Base-by-base conservation (phyloP, 2,329 filamentous ascomycete genomes). In the Colletotrichum sp. region DNA sequence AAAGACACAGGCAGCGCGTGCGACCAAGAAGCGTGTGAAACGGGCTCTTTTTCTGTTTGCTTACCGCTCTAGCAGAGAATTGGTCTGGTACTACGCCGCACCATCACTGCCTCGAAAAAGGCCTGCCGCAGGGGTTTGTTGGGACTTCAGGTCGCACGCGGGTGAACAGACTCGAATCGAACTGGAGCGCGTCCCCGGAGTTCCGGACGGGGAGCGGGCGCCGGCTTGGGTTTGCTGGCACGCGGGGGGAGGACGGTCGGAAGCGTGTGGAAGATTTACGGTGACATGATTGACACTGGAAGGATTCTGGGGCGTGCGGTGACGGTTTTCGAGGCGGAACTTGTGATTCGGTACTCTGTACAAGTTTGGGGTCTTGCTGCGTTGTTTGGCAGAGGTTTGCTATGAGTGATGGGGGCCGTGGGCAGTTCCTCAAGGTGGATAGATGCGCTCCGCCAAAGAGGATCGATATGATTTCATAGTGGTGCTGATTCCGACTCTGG, bases 401-500 rank as follows among this genome's bases (percentile, higher is more conserved):
- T 15, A 15, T 64, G 34, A 3, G 2, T 22, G 7, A 34, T 27
- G 25, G 36, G 62, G 58, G 43, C 58, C 28, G 9, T 66, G 62
- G 39, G 18, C 62, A 10, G 39, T 10, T 25, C 27, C 43, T 30
- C 22, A 48, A 30, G 30, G 43, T 56, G 48, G 65, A 67, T 18
- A 62, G 13, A 36, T 18, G 43, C 16, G 43, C 28, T 25, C 22
- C 27, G 22, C 30, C 36, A 27, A 18, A 30, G 25, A 55, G 58
- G 60, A 65, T 70, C 68, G 43, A 64, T 65, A 65, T 56, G 27
- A 71, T 71, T 71, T 65, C 60, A 30, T 22, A 71, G 68, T 34
- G 58, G 55, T 52, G 56, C 67, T 30, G 22, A 27, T 36, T 30
- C n/a, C 22, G 13, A 27, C 61, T 30, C 6, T 34, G n/a, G 56